Percentiles rank a stretch among this genome's conserved stretches.
phyloP scores from a whole-genome alignment of 306 rosid genomes.

The Albizia julibrissin region DNA sequence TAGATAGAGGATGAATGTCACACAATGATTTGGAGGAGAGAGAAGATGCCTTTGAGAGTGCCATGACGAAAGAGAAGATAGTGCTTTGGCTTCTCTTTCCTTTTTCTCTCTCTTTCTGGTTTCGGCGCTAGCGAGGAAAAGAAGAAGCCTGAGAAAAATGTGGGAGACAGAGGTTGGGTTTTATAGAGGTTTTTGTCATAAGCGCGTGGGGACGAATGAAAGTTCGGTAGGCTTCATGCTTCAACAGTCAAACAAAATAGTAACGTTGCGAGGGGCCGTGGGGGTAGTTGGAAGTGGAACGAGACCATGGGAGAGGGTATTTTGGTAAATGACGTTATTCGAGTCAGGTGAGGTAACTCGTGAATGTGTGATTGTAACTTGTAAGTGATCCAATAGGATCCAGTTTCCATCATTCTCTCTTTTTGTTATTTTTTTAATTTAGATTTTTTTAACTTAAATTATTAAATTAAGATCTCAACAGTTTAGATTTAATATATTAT shows the following conservation, averaged over 20 bases:
- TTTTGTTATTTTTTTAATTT: too few relatives aligned
- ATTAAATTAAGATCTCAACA: too few relatives aligned
- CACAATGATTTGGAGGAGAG: constrained; percentile 55
- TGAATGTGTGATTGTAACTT: neutral
- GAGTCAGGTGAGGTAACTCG: neutral
- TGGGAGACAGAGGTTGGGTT: neutral
- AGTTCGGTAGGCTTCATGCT: constrained; percentile 3
- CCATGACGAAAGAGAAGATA: constrained; percentile 33
- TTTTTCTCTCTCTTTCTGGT: neutral
- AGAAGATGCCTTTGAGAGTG: constrained; percentile 48
- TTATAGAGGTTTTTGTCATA: neutral
- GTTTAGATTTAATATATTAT: too few relatives aligned
- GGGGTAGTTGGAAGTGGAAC: constrained; percentile 29
- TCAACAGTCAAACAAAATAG: neutral
- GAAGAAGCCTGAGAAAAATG: neutral
- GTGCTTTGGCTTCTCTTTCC: neutral
- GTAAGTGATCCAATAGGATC: too few relatives aligned
- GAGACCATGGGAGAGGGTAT: neutral
- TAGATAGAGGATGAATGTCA: constrained; percentile 32
- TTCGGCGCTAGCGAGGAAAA: neutral
- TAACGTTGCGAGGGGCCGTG: neutral
- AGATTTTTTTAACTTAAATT: too few relatives aligned
- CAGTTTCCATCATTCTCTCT: too few relatives aligned
- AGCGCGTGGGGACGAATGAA: neutral
- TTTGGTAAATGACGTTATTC: neutral